A percentile compares a stretch with the other conserved stretches of the same genome.
phyloP scores from a whole-genome alignment of 345 rosid species.

The Alliaria petiolata region DNA sequence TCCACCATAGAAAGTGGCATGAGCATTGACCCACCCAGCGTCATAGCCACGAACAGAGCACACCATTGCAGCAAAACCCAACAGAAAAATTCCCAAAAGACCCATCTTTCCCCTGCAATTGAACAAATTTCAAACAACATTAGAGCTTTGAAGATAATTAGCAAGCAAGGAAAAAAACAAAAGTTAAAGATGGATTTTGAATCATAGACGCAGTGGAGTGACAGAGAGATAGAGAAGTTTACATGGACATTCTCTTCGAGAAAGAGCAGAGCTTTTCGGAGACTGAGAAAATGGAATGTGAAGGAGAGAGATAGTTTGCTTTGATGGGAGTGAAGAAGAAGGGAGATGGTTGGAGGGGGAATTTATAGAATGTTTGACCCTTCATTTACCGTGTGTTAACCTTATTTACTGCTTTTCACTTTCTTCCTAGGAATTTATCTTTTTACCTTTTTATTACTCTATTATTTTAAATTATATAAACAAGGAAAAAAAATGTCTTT shows the following conservation, averaged over 20 bases:
- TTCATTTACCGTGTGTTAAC: constrained; percentile 18
- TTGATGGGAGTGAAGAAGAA: constrained; percentile 29
- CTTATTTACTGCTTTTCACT: background rate
- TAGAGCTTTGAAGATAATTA: background rate
- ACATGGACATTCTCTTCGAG: constrained; percentile 23
- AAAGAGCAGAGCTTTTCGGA: constrained; percentile 5
- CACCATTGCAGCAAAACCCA: constrained; percentile 35
- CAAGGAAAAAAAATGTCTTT: background rate
- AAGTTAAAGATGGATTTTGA: background rate
- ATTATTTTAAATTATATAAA: background rate
- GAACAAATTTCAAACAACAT: background rate
- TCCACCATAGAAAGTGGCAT: constrained; percentile 86
- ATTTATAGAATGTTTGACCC: constrained; percentile 30
- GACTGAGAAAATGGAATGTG: constrained; percentile 13
- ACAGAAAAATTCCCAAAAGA: constrained; percentile 27
- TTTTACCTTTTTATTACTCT: background rate
- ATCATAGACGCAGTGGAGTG: background rate
- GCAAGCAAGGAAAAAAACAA: background rate
- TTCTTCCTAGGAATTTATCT: background rate
- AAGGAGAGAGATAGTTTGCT: constrained; percentile 12
- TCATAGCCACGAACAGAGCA: constrained; percentile 37
- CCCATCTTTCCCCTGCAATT: constrained; percentile 31
- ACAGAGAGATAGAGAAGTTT: constrained; percentile 10
- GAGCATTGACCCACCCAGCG: constrained; percentile 66
- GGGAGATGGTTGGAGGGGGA: background rate